Conservation (phyloP, 2,329 filamentous ascomycete species). For the Alternaria novae-zelandiae region DNA sequence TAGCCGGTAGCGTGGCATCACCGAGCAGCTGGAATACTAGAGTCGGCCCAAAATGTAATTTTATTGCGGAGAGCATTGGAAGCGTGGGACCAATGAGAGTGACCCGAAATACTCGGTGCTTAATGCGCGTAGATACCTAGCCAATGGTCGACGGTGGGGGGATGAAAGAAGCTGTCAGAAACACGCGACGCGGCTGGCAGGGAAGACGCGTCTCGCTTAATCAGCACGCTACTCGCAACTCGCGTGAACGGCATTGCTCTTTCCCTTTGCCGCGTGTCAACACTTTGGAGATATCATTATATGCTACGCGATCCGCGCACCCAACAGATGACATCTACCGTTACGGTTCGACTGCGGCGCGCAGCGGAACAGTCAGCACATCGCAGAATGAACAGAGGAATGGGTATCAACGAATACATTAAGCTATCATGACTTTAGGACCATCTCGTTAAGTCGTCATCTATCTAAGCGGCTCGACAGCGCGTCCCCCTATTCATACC, state of each 20-base stretch:
- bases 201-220: neutral
- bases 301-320: neutral
- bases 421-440: neutral
- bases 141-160: too few relatives aligned
- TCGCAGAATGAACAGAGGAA: neutral
- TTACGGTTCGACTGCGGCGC: neutral
- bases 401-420: neutral
- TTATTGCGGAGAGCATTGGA: too few relatives aligned
- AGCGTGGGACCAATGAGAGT: too few relatives aligned
- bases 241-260: neutral
- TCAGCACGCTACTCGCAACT: neutral
- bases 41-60: too few relatives aligned
- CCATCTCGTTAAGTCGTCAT: neutral
- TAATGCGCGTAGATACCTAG: too few relatives aligned
- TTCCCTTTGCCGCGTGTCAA: neutral
- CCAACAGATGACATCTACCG: neutral
- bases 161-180: neutral
- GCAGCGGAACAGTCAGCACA: neutral
- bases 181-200: neutral
- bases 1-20: too few relatives aligned
- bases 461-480: neutral
- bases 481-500: slow-evolving; percentile 23
- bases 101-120: too few relatives aligned
- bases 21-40: too few relatives aligned
- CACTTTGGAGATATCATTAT: too few relatives aligned